Conservation (phyloP, 371 early-diverging fungal genomes). For the Syncephalastrum monosporum region DNA sequence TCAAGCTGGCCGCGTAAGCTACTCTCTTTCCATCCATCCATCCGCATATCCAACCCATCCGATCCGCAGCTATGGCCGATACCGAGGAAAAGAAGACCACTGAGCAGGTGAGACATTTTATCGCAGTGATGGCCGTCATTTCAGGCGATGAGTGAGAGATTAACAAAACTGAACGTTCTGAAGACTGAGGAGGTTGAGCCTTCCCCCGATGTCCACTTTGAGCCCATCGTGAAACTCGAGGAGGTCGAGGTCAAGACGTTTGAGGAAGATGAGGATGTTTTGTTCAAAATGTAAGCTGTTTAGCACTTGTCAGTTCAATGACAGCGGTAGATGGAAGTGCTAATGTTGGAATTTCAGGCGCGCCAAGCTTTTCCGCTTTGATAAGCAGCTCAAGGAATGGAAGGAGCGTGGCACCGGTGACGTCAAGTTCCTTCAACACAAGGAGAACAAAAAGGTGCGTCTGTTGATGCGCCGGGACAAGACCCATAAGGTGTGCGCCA, state of each 20-base stretch:
- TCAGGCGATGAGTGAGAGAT: conserved; percentile 11
- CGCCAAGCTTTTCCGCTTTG: conserved; percentile 96
- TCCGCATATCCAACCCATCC: conserved; percentile 8
- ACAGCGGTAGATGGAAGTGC: background rate
- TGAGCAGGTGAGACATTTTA: conserved; percentile 14
- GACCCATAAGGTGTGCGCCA: conserved; percentile 97
- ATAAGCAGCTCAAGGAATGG: conserved; percentile 89
- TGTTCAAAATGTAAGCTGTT: conserved; percentile 90
- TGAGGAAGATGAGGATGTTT: conserved; percentile 92
- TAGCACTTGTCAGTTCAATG: background rate
- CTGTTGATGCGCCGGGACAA: conserved; percentile 97
- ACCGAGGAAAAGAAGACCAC: conserved; percentile 35
- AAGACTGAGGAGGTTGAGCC: conserved; percentile 72
- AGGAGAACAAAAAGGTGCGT: conserved; percentile 83
- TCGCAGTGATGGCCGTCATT: background rate
- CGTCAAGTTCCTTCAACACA: conserved; percentile 92
- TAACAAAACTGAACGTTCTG: background rate
- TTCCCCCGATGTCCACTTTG: conserved; percentile 93
- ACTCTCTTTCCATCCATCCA: conserved; percentile 11
- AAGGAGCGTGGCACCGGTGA: conserved; percentile 99
- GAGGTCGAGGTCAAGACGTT: conserved; percentile 91
- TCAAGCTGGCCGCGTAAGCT: too few relatives aligned
- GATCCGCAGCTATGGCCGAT: conserved; percentile 23
- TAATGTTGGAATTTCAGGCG: conserved; percentile 65
- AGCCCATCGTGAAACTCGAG: conserved; percentile 92